phyloP scores from a whole-genome alignment of 148 eudicot genomes.

The Heliosperma pusillum region DNA sequence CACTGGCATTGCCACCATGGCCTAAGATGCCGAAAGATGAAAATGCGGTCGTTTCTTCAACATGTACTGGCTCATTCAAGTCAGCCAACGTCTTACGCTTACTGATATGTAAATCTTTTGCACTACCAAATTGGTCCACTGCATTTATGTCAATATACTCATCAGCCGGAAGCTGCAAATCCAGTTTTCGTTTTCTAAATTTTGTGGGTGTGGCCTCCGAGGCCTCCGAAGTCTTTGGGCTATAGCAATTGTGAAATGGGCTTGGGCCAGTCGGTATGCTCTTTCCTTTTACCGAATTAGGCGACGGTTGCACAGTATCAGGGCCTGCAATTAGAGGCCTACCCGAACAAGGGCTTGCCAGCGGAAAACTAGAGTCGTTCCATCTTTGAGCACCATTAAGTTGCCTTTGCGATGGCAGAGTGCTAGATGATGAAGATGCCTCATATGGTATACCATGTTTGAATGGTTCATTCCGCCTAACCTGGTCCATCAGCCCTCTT shows the following conservation, averaged over 20 bases:
- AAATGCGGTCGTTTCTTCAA: conserved; percentile 44
- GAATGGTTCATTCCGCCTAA: conserved; percentile 41
- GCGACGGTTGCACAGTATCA: conserved; percentile 38
- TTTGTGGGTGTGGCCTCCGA: conserved; percentile 74
- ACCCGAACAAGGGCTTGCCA: conserved; percentile 31
- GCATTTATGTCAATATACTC: conserved; percentile 64
- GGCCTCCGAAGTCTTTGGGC: conserved; percentile 51
- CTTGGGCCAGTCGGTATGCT: conserved; percentile 27
- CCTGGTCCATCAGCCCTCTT: conserved; percentile 72
- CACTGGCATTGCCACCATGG: conserved; percentile 18
- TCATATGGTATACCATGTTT: conserved; percentile 41
- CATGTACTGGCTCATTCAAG: conserved; percentile 64
- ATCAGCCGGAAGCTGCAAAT: conserved; percentile 77
- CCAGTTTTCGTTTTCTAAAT: conserved; percentile 59
- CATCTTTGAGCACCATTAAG: conserved; percentile 47
- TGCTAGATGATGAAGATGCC: conserved; percentile 65
- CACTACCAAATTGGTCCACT: conserved; percentile 32
- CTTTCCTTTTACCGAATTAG: conserved; percentile 38
- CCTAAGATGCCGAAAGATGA: conserved; percentile 39
- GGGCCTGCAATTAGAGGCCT: conserved; percentile 33
- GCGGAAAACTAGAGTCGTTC: conserved; percentile 42
- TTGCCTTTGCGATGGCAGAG: conserved; percentile 44
- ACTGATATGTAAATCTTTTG: conserved; percentile 24
- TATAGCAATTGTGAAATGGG: conserved; percentile 35
- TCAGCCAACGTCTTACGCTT: conserved; percentile 55